Evolutionary conservation across 495 filamentous ascomycete genomes (phyloP).

Genomic region (Margaritispora aquatica): DNA sequence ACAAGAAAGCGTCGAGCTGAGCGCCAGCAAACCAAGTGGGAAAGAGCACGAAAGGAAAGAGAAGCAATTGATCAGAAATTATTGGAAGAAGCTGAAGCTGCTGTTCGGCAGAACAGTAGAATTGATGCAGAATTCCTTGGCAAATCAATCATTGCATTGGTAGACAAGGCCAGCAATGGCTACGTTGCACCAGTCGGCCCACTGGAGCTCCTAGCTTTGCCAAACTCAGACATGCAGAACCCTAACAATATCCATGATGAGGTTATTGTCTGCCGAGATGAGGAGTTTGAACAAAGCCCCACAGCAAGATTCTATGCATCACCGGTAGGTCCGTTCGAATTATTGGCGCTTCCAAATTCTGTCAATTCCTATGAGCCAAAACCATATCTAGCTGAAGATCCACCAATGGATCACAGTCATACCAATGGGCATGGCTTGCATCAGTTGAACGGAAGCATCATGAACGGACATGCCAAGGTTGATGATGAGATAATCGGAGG

Average conservation of each 20-base stretch:
- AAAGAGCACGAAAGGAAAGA: slow-evolving; percentile 78
- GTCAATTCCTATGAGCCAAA: neutral
- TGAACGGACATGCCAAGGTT: slow-evolving; percentile 2
- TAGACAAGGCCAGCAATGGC: neutral
- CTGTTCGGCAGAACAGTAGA: neutral
- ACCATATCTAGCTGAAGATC: neutral
- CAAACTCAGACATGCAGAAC: slow-evolving; percentile 24
- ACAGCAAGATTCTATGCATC: slow-evolving; percentile 8
- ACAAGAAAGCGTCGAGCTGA: slow-evolving; percentile 75
- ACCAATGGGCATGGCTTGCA: neutral
- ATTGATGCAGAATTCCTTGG: neutral
- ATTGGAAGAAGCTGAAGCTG: slow-evolving; percentile 45
- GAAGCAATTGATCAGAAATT: slow-evolving; percentile 70
- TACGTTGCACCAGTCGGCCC: slow-evolving; percentile 30
- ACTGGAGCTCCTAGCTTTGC: slow-evolving; percentile 31
- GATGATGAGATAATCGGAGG: slow-evolving; percentile 12
- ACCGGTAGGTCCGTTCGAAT: slow-evolving; percentile 32
- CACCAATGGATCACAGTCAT: neutral
- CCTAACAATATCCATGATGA: neutral
- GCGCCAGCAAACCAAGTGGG: slow-evolving; percentile 77
- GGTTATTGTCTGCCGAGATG: neutral
- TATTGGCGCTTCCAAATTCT: slow-evolving; percentile 31
- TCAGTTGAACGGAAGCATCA: neutral
- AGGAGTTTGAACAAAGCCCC: neutral
- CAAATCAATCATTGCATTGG: neutral